These are phyloP conservation scores for Amylostereum areolatum DNA, from an alignment of 1,284 basidiomycete genomes.

Conservation along the genomic window DNA sequence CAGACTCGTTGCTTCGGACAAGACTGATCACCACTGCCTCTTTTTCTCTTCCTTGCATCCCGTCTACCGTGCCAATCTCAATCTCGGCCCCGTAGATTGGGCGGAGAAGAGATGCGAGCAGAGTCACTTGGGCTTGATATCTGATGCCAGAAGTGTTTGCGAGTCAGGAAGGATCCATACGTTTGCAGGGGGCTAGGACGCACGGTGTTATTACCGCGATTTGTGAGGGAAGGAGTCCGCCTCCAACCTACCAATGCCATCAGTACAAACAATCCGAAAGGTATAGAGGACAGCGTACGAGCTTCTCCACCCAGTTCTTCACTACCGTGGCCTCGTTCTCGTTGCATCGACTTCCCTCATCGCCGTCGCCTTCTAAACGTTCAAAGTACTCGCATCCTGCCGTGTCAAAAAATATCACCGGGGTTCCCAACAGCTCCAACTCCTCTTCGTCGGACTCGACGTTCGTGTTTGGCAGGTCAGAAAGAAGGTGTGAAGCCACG, in stretches of 20 bases:
- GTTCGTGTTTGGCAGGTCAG: constrained; percentile 57
- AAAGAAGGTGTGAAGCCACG: constrained; percentile 67
- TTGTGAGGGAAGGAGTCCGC: constrained; percentile 66
- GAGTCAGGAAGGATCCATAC: neutral
- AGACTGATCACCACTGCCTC: constrained; percentile 87
- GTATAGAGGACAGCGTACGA: constrained; percentile 44
- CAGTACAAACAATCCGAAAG: neutral
- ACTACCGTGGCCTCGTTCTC: constrained; percentile 91
- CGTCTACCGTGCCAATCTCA: constrained; percentile 89
- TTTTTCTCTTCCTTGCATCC: constrained; percentile 90
- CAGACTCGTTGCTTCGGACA: constrained; percentile 82
- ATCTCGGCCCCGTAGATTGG: constrained; percentile 63
- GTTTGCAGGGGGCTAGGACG: constrained; percentile 15
- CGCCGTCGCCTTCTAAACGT: constrained; percentile 55
- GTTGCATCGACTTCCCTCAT: constrained; percentile 86
- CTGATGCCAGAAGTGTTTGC: constrained; percentile 23
- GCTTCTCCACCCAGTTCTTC: constrained; percentile 70
- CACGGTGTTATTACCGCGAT: constrained; percentile 92
- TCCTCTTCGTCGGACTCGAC: constrained; percentile 52
- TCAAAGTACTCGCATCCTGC: constrained; percentile 91
- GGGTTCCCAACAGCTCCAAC: constrained; percentile 66
- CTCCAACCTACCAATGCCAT: constrained; percentile 43
- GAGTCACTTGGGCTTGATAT: constrained; percentile 88
- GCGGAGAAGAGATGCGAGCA: constrained; percentile 70
- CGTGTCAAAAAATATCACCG: constrained; percentile 92